Percentiles rank a stretch among this genome's conserved stretches.
phyloP scores from a whole-genome alignment of 2,329 filamentous ascomycete species.

The Hawksworthiomyces lignivorus region DNA sequence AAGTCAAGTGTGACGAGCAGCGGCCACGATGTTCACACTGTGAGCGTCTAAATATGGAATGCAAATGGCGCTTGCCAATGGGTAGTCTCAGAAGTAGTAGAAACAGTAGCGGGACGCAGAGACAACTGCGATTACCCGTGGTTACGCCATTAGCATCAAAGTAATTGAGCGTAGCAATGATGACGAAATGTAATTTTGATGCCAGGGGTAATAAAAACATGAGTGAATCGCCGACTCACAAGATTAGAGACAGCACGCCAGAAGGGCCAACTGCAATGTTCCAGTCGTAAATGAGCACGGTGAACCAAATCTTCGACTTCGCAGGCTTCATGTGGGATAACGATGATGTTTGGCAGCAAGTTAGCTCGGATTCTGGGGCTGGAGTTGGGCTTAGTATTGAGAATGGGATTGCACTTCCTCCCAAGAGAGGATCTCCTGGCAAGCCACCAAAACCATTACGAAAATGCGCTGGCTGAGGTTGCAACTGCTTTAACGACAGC shows the following conservation, averaged over 20 bases:
- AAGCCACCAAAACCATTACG: slow-evolving; percentile 30
- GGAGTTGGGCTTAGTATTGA: too few species aligned
- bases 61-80: slow-evolving; percentile 42
- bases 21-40: slow-evolving; percentile 46
- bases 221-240: too few species aligned
- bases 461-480: slow-evolving; percentile 28
- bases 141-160: too few species aligned
- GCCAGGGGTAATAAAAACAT: neutral
- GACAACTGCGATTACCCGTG: neutral
- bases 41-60: slow-evolving; percentile 44
- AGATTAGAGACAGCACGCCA: too few species aligned
- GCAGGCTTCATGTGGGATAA: slow-evolving; percentile 42
- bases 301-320: slow-evolving; percentile 38
- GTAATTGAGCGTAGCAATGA: too few species aligned
- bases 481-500: slow-evolving; percentile 12
- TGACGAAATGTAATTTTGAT: too few species aligned
- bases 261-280: too few species aligned
- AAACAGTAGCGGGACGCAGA: too few species aligned
- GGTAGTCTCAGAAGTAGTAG: too few species aligned
- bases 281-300: too few species aligned
- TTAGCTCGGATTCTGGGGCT: too few species aligned
- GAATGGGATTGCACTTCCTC: slow-evolving; percentile 40
- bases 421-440: slow-evolving; percentile 24
- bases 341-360: slow-evolving; percentile 25
- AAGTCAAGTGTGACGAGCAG: slow-evolving; percentile 43